These are phyloP conservation scores for Excoecaria agallocha DNA, from an alignment of 345 rosid species.

Conservation along the genomic window DNA sequence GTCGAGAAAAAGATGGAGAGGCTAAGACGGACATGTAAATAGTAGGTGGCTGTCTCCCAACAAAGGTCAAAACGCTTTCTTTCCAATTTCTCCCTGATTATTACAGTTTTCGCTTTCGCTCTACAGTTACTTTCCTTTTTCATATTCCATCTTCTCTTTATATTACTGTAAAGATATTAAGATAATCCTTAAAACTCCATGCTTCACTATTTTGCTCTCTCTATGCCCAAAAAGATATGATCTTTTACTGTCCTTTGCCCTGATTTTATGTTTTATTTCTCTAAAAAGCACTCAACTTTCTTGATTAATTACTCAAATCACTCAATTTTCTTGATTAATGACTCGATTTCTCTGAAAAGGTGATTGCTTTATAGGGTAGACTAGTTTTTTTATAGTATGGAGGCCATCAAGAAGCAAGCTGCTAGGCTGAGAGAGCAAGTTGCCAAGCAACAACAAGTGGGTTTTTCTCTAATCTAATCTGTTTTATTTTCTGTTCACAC, in stretches of 20 bases:
- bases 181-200: not conserved
- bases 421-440: constrained; percentile 87
- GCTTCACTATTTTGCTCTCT: not conserved
- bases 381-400: constrained; percentile 36
- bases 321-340: not conserved
- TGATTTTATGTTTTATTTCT: not conserved
- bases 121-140: too few relatives aligned
- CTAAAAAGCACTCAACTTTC: not conserved
- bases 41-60: not conserved
- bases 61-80: constrained; percentile 3
- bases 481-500: not conserved
- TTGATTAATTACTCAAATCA: too few relatives aligned
- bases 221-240: not conserved
- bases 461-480: constrained; percentile 7
- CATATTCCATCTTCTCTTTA: too few relatives aligned
- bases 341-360: not conserved
- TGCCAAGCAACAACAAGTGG: constrained; percentile 87
- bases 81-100: too few relatives aligned
- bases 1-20: too few relatives aligned
- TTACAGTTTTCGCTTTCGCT: not conserved
- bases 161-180: not conserved
- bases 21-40: too few relatives aligned
- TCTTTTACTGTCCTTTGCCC: not conserved
- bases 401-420: constrained; percentile 86
- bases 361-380: not conserved